Percentiles rank a stretch among this genome's conserved stretches.
These are phyloP conservation scores for Solanum hybrid DNA, from an alignment of 305 asterid species.

Conservation along the genomic window DNA sequence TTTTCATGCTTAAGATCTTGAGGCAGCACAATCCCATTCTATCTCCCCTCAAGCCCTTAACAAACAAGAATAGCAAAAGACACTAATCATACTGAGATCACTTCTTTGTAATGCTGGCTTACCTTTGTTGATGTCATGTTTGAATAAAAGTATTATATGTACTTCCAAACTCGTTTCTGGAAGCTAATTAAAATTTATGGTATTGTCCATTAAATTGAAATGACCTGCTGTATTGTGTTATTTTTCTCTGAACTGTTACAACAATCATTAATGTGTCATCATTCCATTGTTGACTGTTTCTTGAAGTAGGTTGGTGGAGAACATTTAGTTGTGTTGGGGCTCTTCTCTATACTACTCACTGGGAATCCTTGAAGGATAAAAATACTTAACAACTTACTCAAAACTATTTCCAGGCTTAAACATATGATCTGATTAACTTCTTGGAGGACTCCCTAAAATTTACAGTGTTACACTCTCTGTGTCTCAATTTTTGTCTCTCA, in stretches of 20 bases:
- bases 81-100: not conserved
- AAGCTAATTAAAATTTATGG: not conserved
- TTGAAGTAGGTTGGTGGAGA: not conserved
- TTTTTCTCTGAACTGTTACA: not conserved
- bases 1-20: not conserved
- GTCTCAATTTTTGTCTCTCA: not conserved
- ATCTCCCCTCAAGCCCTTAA: not conserved
- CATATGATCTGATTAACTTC: not conserved
- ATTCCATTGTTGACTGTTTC: not conserved
- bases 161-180: not conserved
- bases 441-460: not conserved
- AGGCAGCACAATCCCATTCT: not conserved
- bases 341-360: not conserved
- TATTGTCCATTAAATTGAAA: not conserved
- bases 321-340: not conserved
- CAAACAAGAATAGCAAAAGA: not conserved
- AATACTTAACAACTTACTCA: not conserved
- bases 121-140: not conserved
- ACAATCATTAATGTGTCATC: not conserved
- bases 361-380: not conserved
- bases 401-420: not conserved
- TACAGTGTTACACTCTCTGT: not conserved
- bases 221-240: not conserved
- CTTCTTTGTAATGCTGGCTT: not conserved
- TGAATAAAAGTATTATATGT: not conserved